Percentiles rank a stretch among this genome's conserved stretches.
Conservation (phyloP, 177 flowering plant genomes). For the Vitis hybrid region DNA sequence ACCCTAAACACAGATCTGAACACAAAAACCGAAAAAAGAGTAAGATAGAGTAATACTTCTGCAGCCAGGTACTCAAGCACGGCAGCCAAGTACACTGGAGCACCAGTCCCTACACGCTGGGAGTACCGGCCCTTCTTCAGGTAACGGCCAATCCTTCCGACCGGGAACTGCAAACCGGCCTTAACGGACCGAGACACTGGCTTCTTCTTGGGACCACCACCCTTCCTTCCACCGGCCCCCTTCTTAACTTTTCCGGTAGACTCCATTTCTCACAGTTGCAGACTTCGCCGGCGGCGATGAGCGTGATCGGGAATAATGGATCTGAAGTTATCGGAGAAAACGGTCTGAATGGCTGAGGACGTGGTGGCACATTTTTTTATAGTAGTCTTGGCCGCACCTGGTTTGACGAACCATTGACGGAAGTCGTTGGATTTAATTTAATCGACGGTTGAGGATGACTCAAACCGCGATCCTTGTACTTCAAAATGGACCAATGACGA, state of each 20-base stretch:
- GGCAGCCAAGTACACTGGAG: conserved; percentile 2
- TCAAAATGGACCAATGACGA: too few species aligned
- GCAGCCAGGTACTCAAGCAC: conserved; percentile 3
- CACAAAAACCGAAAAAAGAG: neutral
- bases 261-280: neutral
- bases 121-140: conserved; percentile 3
- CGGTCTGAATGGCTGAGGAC: too few species aligned
- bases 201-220: neutral
- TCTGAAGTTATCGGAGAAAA: too few species aligned
- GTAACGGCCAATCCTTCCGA: neutral
- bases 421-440: too few species aligned
- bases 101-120: conserved; percentile 4
- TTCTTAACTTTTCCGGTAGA: neutral
- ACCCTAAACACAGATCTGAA: conserved; percentile 7
- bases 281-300: too few species aligned
- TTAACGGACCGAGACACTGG: neutral
- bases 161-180: neutral
- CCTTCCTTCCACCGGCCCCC: neutral
- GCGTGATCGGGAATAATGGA: too few species aligned
- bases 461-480: too few species aligned
- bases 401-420: too few species aligned
- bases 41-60: neutral
- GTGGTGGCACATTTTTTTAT: too few species aligned
- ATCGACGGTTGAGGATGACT: too few species aligned
- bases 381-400: too few species aligned